A percentile compares a stretch with the other conserved stretches of the same genome.
Evolutionary conservation across 306 rosid species (phyloP).

Genomic region (Dalbergia oliveri): DNA sequence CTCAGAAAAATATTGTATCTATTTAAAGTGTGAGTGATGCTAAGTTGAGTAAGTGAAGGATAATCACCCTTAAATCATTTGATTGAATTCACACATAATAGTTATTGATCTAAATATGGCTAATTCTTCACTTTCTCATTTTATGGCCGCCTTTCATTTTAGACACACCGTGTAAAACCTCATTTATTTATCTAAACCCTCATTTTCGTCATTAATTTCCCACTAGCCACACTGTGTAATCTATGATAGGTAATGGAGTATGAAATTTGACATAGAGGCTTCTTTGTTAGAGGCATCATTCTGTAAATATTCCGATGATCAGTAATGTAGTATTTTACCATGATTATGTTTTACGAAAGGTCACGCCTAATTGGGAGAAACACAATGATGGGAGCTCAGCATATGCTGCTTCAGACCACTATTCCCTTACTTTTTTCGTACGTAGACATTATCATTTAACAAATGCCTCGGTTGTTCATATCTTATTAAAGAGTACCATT

Average conservation of each 20-base stretch:
- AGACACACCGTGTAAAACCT: too few species aligned
- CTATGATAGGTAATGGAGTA: neutral
- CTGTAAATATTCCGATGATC: constrained; percentile 37
- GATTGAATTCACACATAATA: too few species aligned
- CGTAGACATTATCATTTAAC: constrained; percentile 41
- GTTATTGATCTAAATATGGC: too few species aligned
- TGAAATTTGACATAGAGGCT: neutral
- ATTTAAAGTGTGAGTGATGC: too few species aligned
- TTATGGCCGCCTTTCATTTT: too few species aligned
- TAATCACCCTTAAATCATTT: too few species aligned
- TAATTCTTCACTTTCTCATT: too few species aligned
- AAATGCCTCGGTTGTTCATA: constrained; percentile 13
- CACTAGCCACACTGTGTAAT: neutral
- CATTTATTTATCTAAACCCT: too few species aligned
- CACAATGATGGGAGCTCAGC: constrained; percentile 51
- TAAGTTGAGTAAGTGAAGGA: too few species aligned
- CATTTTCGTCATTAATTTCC: neutral
- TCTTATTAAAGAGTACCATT: constrained; percentile 16
- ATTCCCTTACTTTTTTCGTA: constrained; percentile 46
- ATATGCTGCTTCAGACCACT: constrained; percentile 49
- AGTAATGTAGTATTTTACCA: constrained; percentile 42
- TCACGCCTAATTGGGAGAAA: neutral
- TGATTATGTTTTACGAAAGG: constrained; percentile 45
- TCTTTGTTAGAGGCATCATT: neutral
- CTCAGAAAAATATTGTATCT: too few species aligned